phyloP scores from a whole-genome alignment of 345 rosid genomes.

The Lumnitzera littorea region DNA sequence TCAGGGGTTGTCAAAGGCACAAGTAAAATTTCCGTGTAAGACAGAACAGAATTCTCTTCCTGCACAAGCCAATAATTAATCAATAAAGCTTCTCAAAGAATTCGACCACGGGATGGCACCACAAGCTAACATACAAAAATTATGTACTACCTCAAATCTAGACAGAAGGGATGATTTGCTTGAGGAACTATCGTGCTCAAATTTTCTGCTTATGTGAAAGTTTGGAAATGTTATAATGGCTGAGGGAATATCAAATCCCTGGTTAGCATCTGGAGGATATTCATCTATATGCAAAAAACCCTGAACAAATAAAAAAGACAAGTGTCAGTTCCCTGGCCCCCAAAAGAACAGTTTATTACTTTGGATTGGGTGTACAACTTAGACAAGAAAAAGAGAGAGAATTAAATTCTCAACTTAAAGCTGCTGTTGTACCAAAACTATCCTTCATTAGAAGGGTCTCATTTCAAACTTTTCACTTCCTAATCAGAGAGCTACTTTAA shows the following conservation, averaged over 20 bases:
- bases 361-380: too few species aligned
- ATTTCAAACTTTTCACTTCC: neutral
- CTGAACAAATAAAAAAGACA: slow-evolving; percentile 19
- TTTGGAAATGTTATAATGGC: slow-evolving; percentile 73
- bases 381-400: too few species aligned
- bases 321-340: too few species aligned
- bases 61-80: slow-evolving; percentile 27
- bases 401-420: too few species aligned
- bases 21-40: slow-evolving; percentile 87
- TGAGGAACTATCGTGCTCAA: slow-evolving; percentile 24
- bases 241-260: slow-evolving; percentile 96
- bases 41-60: slow-evolving; percentile 54
- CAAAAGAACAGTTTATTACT: too few species aligned
- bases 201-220: slow-evolving; percentile 40
- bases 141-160: slow-evolving; percentile 46
- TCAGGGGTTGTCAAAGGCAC: slow-evolving; percentile 95
- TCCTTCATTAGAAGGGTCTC: neutral
- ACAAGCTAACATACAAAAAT: neutral
- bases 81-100: neutral
- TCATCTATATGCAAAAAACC: slow-evolving; percentile 93
- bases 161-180: slow-evolving; percentile 43
- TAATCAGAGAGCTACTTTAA: too few species aligned
- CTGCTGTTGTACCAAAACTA: neutral
- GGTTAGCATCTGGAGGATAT: slow-evolving; percentile 98
- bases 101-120: neutral